Evolutionary conservation across 1,284 basidiomycete species (phyloP).

Genomic region (Ustilago curta): DNA sequence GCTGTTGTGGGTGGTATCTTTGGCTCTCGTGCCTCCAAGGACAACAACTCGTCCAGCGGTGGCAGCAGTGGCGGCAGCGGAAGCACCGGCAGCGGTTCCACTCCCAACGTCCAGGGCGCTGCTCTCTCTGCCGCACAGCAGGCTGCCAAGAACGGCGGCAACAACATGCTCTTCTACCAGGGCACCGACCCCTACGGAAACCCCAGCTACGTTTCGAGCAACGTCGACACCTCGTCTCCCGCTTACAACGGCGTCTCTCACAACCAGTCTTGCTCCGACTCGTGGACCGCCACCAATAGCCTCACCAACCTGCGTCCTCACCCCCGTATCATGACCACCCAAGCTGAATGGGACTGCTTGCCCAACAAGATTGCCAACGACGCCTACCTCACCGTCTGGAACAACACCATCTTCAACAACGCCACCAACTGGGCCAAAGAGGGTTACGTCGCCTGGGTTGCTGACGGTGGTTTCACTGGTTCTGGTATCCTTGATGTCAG

Average conservation of each 20-base stretch:
- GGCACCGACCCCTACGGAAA: slow-evolving; percentile 79
- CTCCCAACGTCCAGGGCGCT: slow-evolving; percentile 47
- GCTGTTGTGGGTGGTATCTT: slow-evolving; percentile 84
- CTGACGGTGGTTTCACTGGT: slow-evolving; percentile 75
- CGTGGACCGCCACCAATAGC: slow-evolving; percentile 75
- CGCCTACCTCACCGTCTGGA: slow-evolving; percentile 89
- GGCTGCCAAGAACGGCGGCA: slow-evolving; percentile 76
- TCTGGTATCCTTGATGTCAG: slow-evolving; percentile 94
- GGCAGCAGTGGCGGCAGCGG: slow-evolving; percentile 56
- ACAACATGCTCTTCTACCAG: slow-evolving; percentile 76
- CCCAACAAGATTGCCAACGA: slow-evolving; percentile 81
- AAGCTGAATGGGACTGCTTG: slow-evolving; percentile 90
- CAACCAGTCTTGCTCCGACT: slow-evolving; percentile 54
- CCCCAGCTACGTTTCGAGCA: slow-evolving; percentile 87
- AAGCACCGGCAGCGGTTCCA: slow-evolving; percentile 48
- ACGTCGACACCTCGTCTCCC: slow-evolving; percentile 72
- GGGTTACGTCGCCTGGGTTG: slow-evolving; percentile 77
- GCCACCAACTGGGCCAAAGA: slow-evolving; percentile 78
- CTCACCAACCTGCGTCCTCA: slow-evolving; percentile 79
- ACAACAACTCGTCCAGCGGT: slow-evolving; percentile 70
- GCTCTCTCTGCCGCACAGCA: slow-evolving; percentile 73
- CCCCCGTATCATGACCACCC: slow-evolving; percentile 89
- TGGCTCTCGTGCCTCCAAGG: slow-evolving; percentile 73
- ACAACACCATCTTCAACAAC: slow-evolving; percentile 88
- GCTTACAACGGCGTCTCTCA: slow-evolving; percentile 27